Base-by-base conservation (phyloP, 2,329 filamentous ascomycete species). In the Malbranchea cinnamomea region DNA sequence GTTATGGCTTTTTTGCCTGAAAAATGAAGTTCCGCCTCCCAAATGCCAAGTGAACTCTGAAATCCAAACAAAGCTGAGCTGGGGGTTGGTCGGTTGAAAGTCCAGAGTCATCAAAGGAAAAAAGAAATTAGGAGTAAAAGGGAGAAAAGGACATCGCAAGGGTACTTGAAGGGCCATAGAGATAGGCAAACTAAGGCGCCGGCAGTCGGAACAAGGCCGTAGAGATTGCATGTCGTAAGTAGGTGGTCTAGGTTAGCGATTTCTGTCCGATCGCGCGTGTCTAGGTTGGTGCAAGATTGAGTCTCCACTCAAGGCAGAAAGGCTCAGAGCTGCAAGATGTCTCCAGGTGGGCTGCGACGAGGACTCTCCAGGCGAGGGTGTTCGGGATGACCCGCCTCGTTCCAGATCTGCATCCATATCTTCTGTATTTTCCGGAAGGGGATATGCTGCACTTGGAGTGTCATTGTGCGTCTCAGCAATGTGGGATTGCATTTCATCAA, bases 381-480 rank as follows among this genome's bases (percentile, higher is more conserved):
- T 50, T 47, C 6, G 47, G 34, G 23, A 42, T 47, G 8, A 49
- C 48, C 18, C n/a, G n/a, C 50, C 59, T 16, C 54, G 52, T 33
- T 64, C 61, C 7, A 59, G 40, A 33, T 65, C 62, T 3, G 49
- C 50, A 18, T 49, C 45, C n/a, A 48, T 47, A 23, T 55, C 48
- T 17, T 51, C 50, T 15, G 42, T 41, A 15, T 43, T 34, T 30
- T 44, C 40, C 3, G 56, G 50, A 10, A 69, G 58, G 6, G 62
- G 62, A 18, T 61, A 54, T 15, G 63, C 63, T 4, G 67, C 59
- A 15, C 65, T 65, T 3, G 63, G 59, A 4, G 63, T 59, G 15
- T 60, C 57, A 30, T 63, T 62, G 16, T 52, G 49, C 2, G 54
- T 57, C 32, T 61, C 55, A 2, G 53, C 53, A 19, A 57, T 60